These are phyloP conservation scores for Tephrocybe sp. DNA, from an alignment of 768 basidiomycete genomes.

Conservation along the genomic window DNA sequence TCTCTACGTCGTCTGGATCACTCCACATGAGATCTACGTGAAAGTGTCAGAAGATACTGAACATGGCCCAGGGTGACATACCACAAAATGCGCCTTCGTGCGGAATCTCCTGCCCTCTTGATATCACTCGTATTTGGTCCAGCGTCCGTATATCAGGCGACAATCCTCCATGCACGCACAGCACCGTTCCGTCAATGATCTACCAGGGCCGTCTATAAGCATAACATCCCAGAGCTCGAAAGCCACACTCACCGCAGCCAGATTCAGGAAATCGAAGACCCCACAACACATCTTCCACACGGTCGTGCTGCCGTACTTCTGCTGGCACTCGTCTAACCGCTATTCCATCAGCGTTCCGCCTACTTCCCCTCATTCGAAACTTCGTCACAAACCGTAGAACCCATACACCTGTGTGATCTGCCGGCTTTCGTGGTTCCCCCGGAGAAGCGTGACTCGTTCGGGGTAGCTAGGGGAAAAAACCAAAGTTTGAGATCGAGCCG, in stretches of 20 bases:
- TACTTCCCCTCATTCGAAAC: background rate
- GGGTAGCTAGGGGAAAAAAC: constrained; percentile 64
- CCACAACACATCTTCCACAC: constrained; percentile 98
- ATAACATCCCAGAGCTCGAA: background rate
- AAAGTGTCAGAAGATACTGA: background rate
- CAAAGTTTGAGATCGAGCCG: background rate
- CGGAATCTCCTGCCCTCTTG: constrained; percentile 95
- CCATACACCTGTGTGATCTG: constrained; percentile 99
- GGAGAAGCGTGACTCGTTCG: constrained; percentile 85
- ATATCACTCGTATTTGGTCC: constrained; percentile 91
- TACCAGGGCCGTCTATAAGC: constrained; percentile 25
- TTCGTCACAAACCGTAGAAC: constrained; percentile 79
- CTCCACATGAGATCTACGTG: constrained; percentile 95
- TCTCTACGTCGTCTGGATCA: constrained; percentile 92
- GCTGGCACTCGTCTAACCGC: constrained; percentile 89
- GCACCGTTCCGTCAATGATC: constrained; percentile 91
- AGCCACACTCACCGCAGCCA: constrained; percentile 73
- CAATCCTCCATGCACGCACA: constrained; percentile 95
- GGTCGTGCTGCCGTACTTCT: constrained; percentile 92
- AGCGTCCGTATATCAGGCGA: constrained; percentile 95
- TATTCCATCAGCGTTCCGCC: constrained; percentile 1
- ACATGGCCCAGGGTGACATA: constrained; percentile 28
- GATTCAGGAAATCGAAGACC: constrained; percentile 93
- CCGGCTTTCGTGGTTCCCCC: constrained; percentile 95
- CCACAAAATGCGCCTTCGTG: constrained; percentile 99